Evolutionary conservation across 495 filamentous ascomycete species (phyloP), one percentile per base, ranked within the genome.

Genomic region (Trichoderma reesei): DNA sequence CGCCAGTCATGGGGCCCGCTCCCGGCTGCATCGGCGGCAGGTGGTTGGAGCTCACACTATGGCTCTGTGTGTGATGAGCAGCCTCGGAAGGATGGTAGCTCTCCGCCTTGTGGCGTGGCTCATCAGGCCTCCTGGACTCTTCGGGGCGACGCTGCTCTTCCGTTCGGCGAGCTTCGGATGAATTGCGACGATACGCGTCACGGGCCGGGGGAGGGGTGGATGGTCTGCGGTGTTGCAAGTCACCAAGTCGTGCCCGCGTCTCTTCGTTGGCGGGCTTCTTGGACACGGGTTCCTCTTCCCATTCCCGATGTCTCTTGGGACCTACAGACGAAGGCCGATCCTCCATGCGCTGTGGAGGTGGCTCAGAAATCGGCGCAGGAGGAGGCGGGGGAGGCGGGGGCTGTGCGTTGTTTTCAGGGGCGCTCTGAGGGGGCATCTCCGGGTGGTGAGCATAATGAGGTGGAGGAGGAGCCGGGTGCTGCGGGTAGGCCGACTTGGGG

Each of bases 261-360:
- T 98, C 94, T 6, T 97, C 92, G 36, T 85, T 95, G 5, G 91
- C 86, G 51, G 86, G 86, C 78, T 96, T 96, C 76, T 97, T 96
- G 18, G 85, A 77, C 1, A 82, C 80, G 36, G 82, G 73, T 20
- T 96, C 92, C 63, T 92, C 89, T 63, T 96, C 94, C 90, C 94
- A 95, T 69, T 98, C 94, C 44, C 91, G 85, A 67, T 82, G 79
- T 65, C 94, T 83, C 82, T 98, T 98, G 64, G 90, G 85, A 1
- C 87, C 88, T 46, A 87, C 88, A 8, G 86, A 82, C 26, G 89
- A 84, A 42, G 93, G 89, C 54, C 94, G 85, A 51, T 96, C 91
- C 59, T 92, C 83, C 37, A 34, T 42, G n/a, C 61, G 61, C 31
- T 41, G 69, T 13, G 74, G 72, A 59, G 87, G 90, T 41, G 88